Evolutionary conservation across 352 stramenopile species (phyloP).

Genomic region (Phytophthora ramorum): DNA sequence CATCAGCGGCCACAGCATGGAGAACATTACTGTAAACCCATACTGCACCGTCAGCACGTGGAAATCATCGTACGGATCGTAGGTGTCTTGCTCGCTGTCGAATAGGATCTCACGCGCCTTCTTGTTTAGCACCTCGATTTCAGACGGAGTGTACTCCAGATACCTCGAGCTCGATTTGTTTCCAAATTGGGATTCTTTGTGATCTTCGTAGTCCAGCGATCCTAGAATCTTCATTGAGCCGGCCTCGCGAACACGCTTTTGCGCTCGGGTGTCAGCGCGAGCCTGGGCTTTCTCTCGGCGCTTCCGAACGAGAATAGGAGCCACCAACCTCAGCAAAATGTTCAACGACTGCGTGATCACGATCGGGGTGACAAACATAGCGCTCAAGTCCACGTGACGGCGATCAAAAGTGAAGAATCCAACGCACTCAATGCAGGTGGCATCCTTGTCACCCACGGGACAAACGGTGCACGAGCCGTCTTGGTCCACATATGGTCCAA

Average conservation of each 20-base stretch:
- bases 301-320: conserved; percentile 72
- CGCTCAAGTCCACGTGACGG: conserved; percentile 82
- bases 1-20: conserved; percentile 81
- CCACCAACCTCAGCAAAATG: conserved; percentile 71
- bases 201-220: conserved; percentile 78
- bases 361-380: conserved; percentile 90
- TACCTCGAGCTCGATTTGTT: conserved; percentile 77
- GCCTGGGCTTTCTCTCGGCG: conserved; percentile 66
- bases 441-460: conserved; percentile 70
- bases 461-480: conserved; percentile 70
- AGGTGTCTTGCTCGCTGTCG: conserved; percentile 75
- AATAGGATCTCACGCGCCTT: conserved; percentile 77
- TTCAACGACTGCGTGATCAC: conserved; percentile 87
- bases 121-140: conserved; percentile 74
- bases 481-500: conserved; percentile 84
- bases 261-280: conserved; percentile 62
- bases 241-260: conserved; percentile 72
- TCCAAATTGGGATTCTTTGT: conserved; percentile 73
- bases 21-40: conserved; percentile 85
- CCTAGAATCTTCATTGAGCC: conserved; percentile 86
- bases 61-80: conserved; percentile 82
- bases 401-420: conserved; percentile 88
- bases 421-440: conserved; percentile 75
- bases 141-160: conserved; percentile 61
- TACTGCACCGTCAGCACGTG: conserved; percentile 76